These are phyloP conservation scores for Dicorynia guianensis DNA, from an alignment of 306 rosid genomes.

Conservation along the genomic window DNA sequence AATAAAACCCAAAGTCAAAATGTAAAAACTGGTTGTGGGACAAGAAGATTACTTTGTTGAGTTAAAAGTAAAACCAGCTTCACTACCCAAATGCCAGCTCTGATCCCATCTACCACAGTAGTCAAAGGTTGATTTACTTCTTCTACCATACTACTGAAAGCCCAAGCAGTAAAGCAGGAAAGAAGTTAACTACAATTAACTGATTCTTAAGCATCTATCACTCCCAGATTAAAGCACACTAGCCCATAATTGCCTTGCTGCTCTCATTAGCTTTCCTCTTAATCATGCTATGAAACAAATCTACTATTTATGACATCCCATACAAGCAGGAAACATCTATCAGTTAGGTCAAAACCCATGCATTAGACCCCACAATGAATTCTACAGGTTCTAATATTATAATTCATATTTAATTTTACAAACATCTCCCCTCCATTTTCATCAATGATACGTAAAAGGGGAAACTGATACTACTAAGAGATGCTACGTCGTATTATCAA, in stretches of 20 bases:
- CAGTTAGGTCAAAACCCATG: background rate
- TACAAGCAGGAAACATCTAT: background rate
- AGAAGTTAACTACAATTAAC: background rate
- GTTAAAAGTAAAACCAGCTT: background rate
- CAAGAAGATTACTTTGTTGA: background rate
- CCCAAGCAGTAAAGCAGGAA: background rate
- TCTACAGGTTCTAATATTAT: background rate
- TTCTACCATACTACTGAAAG: conserved; percentile 10
- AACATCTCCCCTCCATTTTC: background rate
- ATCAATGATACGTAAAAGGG: background rate
- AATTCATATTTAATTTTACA: background rate
- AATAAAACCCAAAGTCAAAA: too few species aligned
- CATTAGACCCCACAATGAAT: background rate
- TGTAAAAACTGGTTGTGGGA: too few species aligned
- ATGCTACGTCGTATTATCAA: background rate
- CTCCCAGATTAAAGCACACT: background rate
- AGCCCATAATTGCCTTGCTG: background rate
- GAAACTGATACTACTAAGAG: background rate
- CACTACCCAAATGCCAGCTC: background rate
- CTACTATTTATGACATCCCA: background rate
- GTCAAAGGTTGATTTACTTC: background rate
- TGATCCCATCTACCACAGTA: background rate
- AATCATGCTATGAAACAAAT: background rate
- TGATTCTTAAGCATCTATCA: background rate
- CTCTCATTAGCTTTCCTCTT: background rate